Evolutionary conservation across 805 yeast species (phyloP), one percentile per base, ranked within the genome.

Genomic region (Saturnispora ahearnii): DNA sequence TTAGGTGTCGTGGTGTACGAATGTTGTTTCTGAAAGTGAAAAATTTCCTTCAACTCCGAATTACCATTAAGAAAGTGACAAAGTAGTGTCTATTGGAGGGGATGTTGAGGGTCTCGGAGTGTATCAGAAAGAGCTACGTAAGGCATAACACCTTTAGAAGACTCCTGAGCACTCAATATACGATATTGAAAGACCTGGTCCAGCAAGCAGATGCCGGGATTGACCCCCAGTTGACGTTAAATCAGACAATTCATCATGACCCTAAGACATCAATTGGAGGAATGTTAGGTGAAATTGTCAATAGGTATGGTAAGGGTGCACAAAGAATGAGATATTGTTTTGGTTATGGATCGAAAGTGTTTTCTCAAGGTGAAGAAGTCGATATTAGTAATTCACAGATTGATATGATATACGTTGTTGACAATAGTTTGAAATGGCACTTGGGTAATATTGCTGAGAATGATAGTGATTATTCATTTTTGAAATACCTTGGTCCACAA

Each of bases 261-360:
- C 41, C 45, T 13, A 18, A 13, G 4, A 32, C 50, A 11, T 11
- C 4, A 1, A 47, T 47, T 18, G 50, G 50, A 2, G 15, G 13
- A 28, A 18, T 37, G 8, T 21, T 47, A 12, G 33, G n/a, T 21
- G 28, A 26, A 12, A 47, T 47, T 13, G 34, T 33, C 5, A 24
- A 28, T 6, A 10, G 26, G n/a, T 47, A 47, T 26, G 12, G 22
- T 10, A 21, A n/a, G 5, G 31, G 32, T 2, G 40, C 12, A 11
- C 30, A 36, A 10, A 12, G 28, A n/a, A 26, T 51, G 31, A 29
- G 79, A 48, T 85, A 78, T 58, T 82, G 96, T 1, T 86, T 91
- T 66, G 99, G 97, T 0, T 91, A 91, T 65, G 99, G 99, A 2
- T 85, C 95, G 7, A 96, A 96, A 4, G 96, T 93, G 1, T 86